Base-by-base conservation (phyloP, 805 yeast genomes). In the Candida hungchunana region DNA sequence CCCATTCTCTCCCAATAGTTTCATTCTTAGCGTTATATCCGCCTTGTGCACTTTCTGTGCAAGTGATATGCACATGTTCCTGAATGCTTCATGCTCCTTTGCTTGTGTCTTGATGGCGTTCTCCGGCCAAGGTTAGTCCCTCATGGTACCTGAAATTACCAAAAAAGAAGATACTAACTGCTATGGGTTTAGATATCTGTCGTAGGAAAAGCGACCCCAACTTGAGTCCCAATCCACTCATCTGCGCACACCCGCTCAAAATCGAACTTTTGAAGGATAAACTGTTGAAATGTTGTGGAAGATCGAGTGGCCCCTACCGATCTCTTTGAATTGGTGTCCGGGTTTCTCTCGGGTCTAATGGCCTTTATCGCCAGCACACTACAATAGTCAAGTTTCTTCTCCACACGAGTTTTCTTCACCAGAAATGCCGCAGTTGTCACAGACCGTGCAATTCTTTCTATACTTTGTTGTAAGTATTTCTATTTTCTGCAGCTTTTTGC, bases 141-240 rank as follows among this genome's bases (percentile, higher is more conserved):
- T 11, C 10, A 11, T 20, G 23, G 8, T 20, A 20, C 10, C 11
- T 20, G 10, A 11, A 20, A 20, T 14, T 7, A 5, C 8, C 9
- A n/a, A 3, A 11, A 7, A 20, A 20, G 23, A n/a, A n/a, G n/a
- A n/a, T n/a, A 37, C 47, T 18, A 22, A 43, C 47, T 4, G 90
- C 86, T 20, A 85, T 69, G 2, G 95, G 95, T 55, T 82, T 84
- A 24, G 94, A 81, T 28, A 85, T 64, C 24, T 90, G 85, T 43
- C 89, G 61, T 6, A 84, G 74, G 36, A 83, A 67, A 36, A 85
- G 69, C 17, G 89, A 72, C 9, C 86, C 75, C 47, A 85, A 62
- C 55, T 85, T 85, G 32, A 84, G 67, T 8, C 89, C 87, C 24
- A 85, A 71, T 18, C 82, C 76, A 62, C 90, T 83, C 93, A 84